A percentile compares a stretch with the other conserved stretches of the same genome.
phyloP scores from a whole-genome alignment of 495 filamentous ascomycete genomes.

The Aspergillus ellipticus region DNA sequence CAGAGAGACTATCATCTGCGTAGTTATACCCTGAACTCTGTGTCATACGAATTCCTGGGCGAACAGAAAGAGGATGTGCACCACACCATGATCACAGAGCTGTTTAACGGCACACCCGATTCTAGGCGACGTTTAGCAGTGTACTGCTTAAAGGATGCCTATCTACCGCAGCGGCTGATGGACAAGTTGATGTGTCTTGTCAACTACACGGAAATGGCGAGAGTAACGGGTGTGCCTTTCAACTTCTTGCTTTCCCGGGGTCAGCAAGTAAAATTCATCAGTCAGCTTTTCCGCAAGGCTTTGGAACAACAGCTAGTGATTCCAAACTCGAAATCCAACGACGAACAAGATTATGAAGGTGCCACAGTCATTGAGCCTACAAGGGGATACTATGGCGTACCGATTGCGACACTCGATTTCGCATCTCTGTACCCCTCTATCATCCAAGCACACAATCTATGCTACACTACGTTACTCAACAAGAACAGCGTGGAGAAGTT shows the following conservation, averaged over 20 bases:
- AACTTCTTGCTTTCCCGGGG: slow-evolving; percentile 89
- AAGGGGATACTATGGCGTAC: slow-evolving; percentile 87
- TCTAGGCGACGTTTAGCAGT: slow-evolving; percentile 86
- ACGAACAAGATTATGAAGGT: slow-evolving; percentile 87
- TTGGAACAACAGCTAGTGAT: slow-evolving; percentile 89
- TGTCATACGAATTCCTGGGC: slow-evolving; percentile 92
- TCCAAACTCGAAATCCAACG: slow-evolving; percentile 67
- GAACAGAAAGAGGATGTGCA: slow-evolving; percentile 99
- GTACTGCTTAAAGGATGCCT: slow-evolving; percentile 98
- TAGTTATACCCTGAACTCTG: slow-evolving; percentile 96
- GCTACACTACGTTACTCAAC: slow-evolving; percentile 92
- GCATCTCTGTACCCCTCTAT: slow-evolving; percentile 98
- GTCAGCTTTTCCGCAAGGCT: slow-evolving; percentile 94
- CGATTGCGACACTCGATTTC: slow-evolving; percentile 97
- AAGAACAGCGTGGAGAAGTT: slow-evolving; percentile 73
- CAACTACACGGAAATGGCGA: slow-evolving; percentile 99
- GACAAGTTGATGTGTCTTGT: slow-evolving; percentile 97
- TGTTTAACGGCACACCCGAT: slow-evolving; percentile 92
- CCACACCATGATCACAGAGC: slow-evolving; percentile 97
- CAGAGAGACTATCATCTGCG: slow-evolving; percentile 92
- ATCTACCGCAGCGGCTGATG: slow-evolving; percentile 89
- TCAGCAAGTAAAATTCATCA: slow-evolving; percentile 97
- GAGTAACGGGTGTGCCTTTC: slow-evolving; percentile 97
- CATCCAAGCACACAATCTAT: slow-evolving; percentile 98
- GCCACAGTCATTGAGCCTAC: slow-evolving; percentile 97